Conservation (phyloP, 768 basidiomycete species). For the Termitomyces sp. region DNA sequence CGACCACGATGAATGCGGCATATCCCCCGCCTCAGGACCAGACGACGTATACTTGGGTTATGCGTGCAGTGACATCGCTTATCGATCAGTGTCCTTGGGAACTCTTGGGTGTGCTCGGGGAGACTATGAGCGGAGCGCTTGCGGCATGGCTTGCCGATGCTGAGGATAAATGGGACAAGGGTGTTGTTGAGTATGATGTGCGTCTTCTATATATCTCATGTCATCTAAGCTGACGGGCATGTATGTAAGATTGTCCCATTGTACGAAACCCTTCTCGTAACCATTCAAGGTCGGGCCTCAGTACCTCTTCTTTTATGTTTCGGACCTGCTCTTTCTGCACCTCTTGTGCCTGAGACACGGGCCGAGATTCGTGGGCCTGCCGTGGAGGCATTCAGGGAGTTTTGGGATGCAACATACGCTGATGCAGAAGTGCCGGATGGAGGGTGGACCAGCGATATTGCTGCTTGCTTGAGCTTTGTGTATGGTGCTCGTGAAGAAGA, state of each 20-base stretch:
- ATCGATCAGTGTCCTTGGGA: constrained; percentile 50
- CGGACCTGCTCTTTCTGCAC: constrained; percentile 49
- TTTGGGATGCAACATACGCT: constrained; percentile 53
- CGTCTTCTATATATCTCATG: constrained; percentile 18
- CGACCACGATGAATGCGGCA: constrained; percentile 50
- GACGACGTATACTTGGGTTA: constrained; percentile 56
- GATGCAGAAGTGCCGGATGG: constrained; percentile 31
- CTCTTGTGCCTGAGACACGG: constrained; percentile 45
- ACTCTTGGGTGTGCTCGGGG: constrained; percentile 13
- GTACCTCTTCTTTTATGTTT: constrained; percentile 39
- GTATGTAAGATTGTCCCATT: constrained; percentile 50
- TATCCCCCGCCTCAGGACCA: constrained; percentile 64
- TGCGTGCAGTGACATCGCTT: constrained; percentile 46
- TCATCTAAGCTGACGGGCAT: not conserved
- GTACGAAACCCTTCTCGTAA: constrained; percentile 55
- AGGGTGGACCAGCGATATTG: constrained; percentile 53
- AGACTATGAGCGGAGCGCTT: constrained; percentile 40
- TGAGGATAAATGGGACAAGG: constrained; percentile 37
- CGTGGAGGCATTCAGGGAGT: constrained; percentile 51
- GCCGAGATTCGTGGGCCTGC: constrained; percentile 38
- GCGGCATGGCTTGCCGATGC: constrained; percentile 66
- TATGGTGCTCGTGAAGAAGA: constrained; percentile 7
- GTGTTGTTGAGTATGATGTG: constrained; percentile 59
- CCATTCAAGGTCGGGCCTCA: constrained; percentile 39
- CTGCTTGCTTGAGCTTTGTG: constrained; percentile 19